A percentile compares a stretch with the other conserved stretches of the same genome.
phyloP scores from a whole-genome alignment of 495 filamentous ascomycete species.

The Lichina pygmaea region DNA sequence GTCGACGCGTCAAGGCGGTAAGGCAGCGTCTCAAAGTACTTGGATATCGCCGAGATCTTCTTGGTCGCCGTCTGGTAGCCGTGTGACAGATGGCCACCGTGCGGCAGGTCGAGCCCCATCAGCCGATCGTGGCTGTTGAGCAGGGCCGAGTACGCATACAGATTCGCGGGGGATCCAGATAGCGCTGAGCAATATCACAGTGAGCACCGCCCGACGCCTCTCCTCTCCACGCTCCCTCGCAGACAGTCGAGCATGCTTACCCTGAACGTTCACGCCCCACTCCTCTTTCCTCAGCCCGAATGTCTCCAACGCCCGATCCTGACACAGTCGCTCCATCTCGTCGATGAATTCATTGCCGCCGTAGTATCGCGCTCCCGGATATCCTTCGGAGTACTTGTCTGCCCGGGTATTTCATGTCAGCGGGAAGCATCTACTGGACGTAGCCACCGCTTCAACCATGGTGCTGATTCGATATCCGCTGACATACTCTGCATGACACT shows the following conservation, averaged over 20 bases:
- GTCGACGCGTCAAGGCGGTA: conserved; percentile 79
- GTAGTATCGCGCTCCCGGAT: conserved; percentile 90
- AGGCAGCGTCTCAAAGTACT: conserved; percentile 94
- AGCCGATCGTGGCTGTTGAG: conserved; percentile 80
- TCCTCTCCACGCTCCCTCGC: no score
- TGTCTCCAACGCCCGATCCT: conserved; percentile 62
- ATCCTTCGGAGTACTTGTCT: conserved; percentile 98
- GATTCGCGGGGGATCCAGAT: conserved; percentile 85
- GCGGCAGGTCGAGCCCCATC: conserved; percentile 91
- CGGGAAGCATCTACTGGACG: not conserved
- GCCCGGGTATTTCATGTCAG: not conserved
- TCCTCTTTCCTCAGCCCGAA: conserved; percentile 61
- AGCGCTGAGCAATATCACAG: conserved; percentile 27
- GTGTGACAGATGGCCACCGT: conserved; percentile 90
- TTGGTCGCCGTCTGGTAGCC: conserved; percentile 95
- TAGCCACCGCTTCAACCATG: not conserved
- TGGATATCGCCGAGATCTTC: conserved; percentile 94
- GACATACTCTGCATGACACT: conserved; percentile 90
- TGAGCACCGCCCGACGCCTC: no score
- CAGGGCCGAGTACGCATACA: conserved; percentile 83
- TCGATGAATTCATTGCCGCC: conserved; percentile 94
- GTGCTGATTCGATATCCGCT: not conserved
- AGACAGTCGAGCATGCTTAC: conserved; percentile 17
- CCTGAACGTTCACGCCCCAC: conserved; percentile 96
- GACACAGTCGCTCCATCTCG: conserved; percentile 66